These are phyloP conservation scores for Xylaria sp. DNA, from an alignment of 2,329 filamentous ascomycete genomes.

Conservation along the genomic window DNA sequence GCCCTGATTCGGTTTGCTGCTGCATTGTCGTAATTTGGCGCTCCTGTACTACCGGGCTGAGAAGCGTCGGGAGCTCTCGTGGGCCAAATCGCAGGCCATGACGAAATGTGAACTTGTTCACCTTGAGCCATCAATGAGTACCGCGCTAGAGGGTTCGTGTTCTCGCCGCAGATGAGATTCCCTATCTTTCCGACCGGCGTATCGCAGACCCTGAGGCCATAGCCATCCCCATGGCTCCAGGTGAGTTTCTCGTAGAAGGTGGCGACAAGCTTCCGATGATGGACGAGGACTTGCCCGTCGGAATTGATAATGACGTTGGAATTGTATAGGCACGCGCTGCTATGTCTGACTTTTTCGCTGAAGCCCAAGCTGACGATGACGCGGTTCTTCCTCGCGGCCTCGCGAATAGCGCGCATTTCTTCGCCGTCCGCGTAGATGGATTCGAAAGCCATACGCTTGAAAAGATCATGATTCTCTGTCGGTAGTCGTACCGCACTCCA, in stretches of 20 bases:
- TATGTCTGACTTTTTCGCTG: slow-evolving; percentile 57
- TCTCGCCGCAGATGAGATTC: slow-evolving; percentile 65
- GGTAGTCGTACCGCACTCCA: slow-evolving; percentile 17
- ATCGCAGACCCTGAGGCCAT: slow-evolving; percentile 59
- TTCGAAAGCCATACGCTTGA: slow-evolving; percentile 42
- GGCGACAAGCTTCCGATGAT: slow-evolving; percentile 65
- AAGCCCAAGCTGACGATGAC: slow-evolving; percentile 61
- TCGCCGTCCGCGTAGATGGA: slow-evolving; percentile 58
- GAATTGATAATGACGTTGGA: slow-evolving; percentile 59
- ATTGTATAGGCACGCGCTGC: slow-evolving; percentile 61
- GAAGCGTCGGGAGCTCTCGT: slow-evolving; percentile 48
- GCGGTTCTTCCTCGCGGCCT: slow-evolving; percentile 51
- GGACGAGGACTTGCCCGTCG: slow-evolving; percentile 58
- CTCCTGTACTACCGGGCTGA: neutral
- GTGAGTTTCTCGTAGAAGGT: slow-evolving; percentile 68
- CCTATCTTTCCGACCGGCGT: slow-evolving; percentile 60
- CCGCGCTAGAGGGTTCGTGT: slow-evolving; percentile 65
- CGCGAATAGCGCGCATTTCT: slow-evolving; percentile 56
- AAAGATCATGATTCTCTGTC: slow-evolving; percentile 16
- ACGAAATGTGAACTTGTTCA: slow-evolving; percentile 65
- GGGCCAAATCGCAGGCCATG: slow-evolving; percentile 66
- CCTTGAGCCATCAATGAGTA: slow-evolving; percentile 64
- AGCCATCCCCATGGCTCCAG: slow-evolving; percentile 63
- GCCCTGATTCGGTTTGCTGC: slow-evolving; percentile 62
- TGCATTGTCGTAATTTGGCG: slow-evolving; percentile 62